phyloP scores from a whole-genome alignment of 2,329 filamentous ascomycete genomes.

The Stagonosporopsis vannaccii region DNA sequence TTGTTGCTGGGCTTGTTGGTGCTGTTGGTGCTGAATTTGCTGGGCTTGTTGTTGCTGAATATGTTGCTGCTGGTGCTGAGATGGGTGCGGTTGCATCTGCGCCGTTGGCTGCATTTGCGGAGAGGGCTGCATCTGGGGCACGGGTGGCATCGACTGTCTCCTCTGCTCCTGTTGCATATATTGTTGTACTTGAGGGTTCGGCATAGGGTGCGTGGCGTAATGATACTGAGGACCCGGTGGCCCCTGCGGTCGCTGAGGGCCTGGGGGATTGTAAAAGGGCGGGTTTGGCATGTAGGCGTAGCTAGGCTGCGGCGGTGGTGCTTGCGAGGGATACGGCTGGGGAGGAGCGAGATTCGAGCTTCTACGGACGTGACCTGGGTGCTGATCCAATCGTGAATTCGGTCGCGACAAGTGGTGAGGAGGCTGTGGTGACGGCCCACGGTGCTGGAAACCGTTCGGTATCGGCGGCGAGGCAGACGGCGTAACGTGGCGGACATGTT shows the following conservation, averaged over 20 bases:
- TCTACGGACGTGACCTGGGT: conserved; percentile 75
- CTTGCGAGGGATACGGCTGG: conserved; percentile 66
- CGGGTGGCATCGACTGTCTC: conserved; percentile 75
- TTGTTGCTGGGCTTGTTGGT: conserved; percentile 26
- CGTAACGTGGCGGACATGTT: conserved; percentile 81
- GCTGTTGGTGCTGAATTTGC: conserved; percentile 57
- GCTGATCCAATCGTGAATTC: conserved; percentile 78
- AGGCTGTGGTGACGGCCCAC: conserved; percentile 84
- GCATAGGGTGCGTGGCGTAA: conserved; percentile 51
- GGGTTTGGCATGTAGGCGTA: conserved; percentile 88
- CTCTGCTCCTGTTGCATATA: conserved; percentile 79
- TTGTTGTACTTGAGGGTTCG: conserved; percentile 65
- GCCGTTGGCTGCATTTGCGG: conserved; percentile 42
- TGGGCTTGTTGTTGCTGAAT: conserved; percentile 55
- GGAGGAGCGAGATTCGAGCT: conserved; percentile 76
- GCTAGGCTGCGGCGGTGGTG: conserved; percentile 69
- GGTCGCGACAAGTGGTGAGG: conserved; percentile 48
- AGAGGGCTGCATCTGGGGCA: conserved; percentile 69
- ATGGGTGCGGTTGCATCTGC: conserved; percentile 60
- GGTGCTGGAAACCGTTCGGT: conserved; percentile 73
- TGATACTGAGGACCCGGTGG: conserved; percentile 54
- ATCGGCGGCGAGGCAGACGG: conserved; percentile 90
- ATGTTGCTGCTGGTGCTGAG: conserved; percentile 69
- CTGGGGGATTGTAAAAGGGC: conserved; percentile 79
- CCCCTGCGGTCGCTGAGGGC: conserved; percentile 50